Percentiles rank a stretch among this genome's conserved stretches.
These are phyloP conservation scores for Citrus hindsii DNA, from an alignment of 345 rosid species.

Conservation along the genomic window DNA sequence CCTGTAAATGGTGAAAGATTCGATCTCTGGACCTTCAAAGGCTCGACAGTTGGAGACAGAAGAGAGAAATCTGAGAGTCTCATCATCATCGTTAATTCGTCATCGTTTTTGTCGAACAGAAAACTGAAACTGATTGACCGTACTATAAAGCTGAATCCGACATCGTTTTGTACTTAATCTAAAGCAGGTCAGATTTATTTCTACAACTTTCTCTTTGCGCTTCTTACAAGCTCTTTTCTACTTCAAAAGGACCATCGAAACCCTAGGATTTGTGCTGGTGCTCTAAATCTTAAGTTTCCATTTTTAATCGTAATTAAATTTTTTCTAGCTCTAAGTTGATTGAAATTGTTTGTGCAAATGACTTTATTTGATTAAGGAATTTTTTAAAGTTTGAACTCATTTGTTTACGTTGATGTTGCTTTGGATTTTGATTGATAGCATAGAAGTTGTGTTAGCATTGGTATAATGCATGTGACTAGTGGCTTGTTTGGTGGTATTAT, in stretches of 20 bases:
- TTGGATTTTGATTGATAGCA: constrained; percentile 5
- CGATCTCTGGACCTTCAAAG: constrained; percentile 15
- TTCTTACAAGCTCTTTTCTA: neutral
- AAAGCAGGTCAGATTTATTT: constrained; percentile 19
- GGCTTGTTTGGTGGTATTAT: neutral
- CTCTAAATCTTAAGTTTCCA: neutral
- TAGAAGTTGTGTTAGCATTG: neutral
- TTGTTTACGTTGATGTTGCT: neutral
- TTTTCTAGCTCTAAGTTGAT: neutral
- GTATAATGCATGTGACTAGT: neutral
- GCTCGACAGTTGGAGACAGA: constrained; percentile 6
- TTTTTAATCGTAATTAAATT: neutral
- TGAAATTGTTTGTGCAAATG: neutral
- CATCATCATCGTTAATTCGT: neutral
- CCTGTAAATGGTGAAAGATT: constrained; percentile 21
- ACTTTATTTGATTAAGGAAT: neutral
- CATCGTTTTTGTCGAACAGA: constrained; percentile 11
- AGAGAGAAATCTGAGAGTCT: constrained; percentile 8
- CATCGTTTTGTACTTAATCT: neutral
- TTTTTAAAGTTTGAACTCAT: neutral
- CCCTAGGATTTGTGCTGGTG: constrained; percentile 17
- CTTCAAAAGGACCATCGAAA: neutral
- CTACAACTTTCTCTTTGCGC: neutral
- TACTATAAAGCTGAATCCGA: neutral
- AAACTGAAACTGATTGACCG: neutral